Conservation (phyloP, 306 rosid genomes). For the Lathyrus oleraceus region DNA sequence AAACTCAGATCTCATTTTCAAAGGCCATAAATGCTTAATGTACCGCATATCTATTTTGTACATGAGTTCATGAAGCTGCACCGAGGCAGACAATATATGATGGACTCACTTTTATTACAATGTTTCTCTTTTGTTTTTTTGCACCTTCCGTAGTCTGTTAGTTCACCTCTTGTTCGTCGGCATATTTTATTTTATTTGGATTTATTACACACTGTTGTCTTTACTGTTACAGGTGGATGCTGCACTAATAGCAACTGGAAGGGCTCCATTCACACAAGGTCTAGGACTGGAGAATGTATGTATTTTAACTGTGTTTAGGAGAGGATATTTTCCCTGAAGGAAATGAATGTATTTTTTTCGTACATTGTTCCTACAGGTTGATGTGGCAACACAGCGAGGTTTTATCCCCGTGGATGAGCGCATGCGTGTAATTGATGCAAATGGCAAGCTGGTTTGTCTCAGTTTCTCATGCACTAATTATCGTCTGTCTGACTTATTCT, state of each 20-base stretch:
- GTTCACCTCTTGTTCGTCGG: conserved; percentile 8
- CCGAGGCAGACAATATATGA: conserved; percentile 8
- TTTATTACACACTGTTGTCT: conserved; percentile 23
- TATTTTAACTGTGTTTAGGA: conserved; percentile 37
- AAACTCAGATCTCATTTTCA: conserved; percentile 8
- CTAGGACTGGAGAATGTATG: conserved; percentile 96
- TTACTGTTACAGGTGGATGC: conserved; percentile 82
- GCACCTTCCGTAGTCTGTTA: neutral
- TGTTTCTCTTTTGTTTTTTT: neutral
- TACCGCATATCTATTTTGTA: conserved; percentile 5
- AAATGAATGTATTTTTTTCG: conserved; percentile 15
- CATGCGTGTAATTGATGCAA: conserved; percentile 76
- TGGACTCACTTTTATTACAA: conserved; percentile 6
- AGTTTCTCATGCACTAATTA: conserved; percentile 24
- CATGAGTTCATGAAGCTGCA: conserved; percentile 4
- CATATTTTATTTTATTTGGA: conserved; percentile 11
- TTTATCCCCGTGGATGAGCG: conserved; percentile 94
- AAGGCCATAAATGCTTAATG: conserved; percentile 12
- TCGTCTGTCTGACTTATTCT: conserved; percentile 26
- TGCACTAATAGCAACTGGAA: conserved; percentile 94
- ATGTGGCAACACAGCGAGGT: conserved; percentile 83
- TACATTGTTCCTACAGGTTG: conserved; percentile 57
- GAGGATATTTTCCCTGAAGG: neutral
- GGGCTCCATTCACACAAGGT: conserved; percentile 93
- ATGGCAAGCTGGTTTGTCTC: conserved; percentile 75